These are phyloP conservation scores for Ambrosia artemisiifolia DNA, from an alignment of 129 eudicot species.

Conservation along the genomic window DNA sequence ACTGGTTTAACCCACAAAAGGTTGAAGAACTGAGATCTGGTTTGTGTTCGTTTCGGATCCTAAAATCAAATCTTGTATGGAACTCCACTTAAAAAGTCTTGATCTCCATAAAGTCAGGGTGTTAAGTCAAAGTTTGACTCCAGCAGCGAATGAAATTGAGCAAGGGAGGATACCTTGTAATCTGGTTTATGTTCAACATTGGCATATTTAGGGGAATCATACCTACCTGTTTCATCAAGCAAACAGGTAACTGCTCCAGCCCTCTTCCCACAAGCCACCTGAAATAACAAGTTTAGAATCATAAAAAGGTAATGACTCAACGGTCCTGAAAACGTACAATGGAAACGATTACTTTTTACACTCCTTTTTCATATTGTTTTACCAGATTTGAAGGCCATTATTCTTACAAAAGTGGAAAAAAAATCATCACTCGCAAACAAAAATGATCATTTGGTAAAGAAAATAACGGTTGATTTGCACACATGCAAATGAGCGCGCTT, in stretches of 20 bases:
- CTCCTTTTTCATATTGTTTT: background rate
- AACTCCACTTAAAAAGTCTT: background rate
- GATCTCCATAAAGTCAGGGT: slow-evolving; percentile 37
- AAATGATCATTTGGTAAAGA: background rate
- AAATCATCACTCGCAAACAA: background rate
- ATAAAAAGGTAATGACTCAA: background rate
- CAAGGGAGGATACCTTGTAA: slow-evolving; percentile 86
- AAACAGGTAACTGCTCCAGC: slow-evolving; percentile 91
- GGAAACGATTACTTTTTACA: background rate
- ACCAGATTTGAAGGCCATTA: background rate
- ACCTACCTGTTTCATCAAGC: slow-evolving; percentile 97
- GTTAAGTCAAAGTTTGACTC: slow-evolving; percentile 64
- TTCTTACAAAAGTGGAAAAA: background rate
- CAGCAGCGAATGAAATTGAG: slow-evolving; percentile 54
- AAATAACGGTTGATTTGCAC: background rate
- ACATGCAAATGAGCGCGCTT: background rate
- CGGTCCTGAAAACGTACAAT: background rate
- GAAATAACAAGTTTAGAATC: slow-evolving; percentile 21
- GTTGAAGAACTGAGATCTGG: too few species aligned
- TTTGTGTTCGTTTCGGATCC: background rate
- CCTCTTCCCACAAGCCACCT: slow-evolving; percentile 98
- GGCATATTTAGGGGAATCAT: slow-evolving; percentile 65
- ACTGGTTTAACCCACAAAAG: background rate
- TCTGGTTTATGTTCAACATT: slow-evolving; percentile 78
- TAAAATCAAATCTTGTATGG: slow-evolving; percentile 2